phyloP scores from a whole-genome alignment of 805 yeast species.

The Yarrowia deformans region DNA sequence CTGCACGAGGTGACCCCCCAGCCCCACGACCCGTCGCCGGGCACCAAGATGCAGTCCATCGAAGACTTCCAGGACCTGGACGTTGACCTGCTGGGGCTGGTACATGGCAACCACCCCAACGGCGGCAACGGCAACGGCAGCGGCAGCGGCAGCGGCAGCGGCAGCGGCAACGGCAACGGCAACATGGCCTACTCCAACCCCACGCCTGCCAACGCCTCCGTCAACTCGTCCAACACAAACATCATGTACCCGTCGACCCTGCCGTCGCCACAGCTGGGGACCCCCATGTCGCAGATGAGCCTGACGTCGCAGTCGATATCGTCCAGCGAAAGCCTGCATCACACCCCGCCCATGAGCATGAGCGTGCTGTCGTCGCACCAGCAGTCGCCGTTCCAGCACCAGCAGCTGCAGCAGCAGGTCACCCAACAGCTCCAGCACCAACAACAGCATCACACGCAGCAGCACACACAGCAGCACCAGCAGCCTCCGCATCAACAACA shows the following conservation, averaged over 20 bases:
- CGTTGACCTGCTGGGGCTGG: slow-evolving; percentile 35
- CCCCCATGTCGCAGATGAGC: slow-evolving; percentile 37
- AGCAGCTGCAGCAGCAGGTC: slow-evolving; percentile 29
- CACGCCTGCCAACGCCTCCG: slow-evolving; percentile 14
- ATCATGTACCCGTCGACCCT: slow-evolving; percentile 33
- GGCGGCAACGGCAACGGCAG: background rate
- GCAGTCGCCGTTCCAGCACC: slow-evolving; percentile 40
- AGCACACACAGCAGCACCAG: slow-evolving; percentile 14
- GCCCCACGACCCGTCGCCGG: slow-evolving; percentile 25
- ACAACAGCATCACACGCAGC: slow-evolving; percentile 6
- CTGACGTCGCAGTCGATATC: slow-evolving; percentile 38
- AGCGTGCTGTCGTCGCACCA: slow-evolving; percentile 22
- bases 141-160: background rate
- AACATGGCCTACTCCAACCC: background rate
- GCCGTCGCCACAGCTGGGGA: slow-evolving; percentile 25
- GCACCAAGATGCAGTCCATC: slow-evolving; percentile 25
- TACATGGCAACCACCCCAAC: slow-evolving; percentile 21
- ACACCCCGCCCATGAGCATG: slow-evolving; percentile 30
- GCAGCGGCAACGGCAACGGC: background rate
- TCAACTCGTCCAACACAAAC: slow-evolving; percentile 33
- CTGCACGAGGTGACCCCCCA: slow-evolving; percentile 32
- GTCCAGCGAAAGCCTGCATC: slow-evolving; percentile 29
- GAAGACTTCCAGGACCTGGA: slow-evolving; percentile 39
- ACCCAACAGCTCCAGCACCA: slow-evolving; percentile 25
- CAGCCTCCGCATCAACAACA: background rate